These are phyloP conservation scores for Beauveria varroae DNA, from an alignment of 2,329 filamentous ascomycete species.

Conservation along the genomic window DNA sequence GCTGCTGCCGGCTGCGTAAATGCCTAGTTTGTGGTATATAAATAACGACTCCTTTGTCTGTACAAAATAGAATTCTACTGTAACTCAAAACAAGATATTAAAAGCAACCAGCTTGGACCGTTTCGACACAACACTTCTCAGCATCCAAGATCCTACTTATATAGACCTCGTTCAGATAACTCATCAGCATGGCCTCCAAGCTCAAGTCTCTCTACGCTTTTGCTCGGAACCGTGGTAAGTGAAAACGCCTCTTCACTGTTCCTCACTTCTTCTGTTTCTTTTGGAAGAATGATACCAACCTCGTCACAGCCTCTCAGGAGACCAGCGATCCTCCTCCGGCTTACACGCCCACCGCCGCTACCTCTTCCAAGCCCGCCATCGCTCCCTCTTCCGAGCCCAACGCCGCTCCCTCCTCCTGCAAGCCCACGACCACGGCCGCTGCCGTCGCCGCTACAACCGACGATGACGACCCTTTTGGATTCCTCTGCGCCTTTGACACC, in stretches of 20 bases:
- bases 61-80: not conserved
- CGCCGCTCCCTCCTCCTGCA: no score
- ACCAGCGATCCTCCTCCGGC: constrained; percentile 28
- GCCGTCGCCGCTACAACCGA: constrained; percentile 18
- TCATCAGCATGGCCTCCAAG: no score
- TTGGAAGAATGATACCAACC: not conserved
- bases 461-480: constrained; percentile 65
- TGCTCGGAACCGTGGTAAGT: not conserved
- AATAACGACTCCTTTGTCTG: not conserved
- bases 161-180: no score
- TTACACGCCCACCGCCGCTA: constrained; percentile 18
- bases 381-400: no score
- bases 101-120: no score
- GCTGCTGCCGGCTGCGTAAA: not conserved
- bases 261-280: no score
- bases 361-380: not conserved
- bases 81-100: no score
- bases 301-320: constrained; percentile 7
- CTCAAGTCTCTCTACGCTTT: not conserved
- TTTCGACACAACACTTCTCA: no score
- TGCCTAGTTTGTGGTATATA: not conserved
- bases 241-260: not conserved
- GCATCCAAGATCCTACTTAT: no score
- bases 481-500: constrained; percentile 76
- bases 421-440: no score